These are phyloP conservation scores for Mycosphaerella arachidis DNA, from an alignment of 2,329 filamentous ascomycete species.

Conservation along the genomic window DNA sequence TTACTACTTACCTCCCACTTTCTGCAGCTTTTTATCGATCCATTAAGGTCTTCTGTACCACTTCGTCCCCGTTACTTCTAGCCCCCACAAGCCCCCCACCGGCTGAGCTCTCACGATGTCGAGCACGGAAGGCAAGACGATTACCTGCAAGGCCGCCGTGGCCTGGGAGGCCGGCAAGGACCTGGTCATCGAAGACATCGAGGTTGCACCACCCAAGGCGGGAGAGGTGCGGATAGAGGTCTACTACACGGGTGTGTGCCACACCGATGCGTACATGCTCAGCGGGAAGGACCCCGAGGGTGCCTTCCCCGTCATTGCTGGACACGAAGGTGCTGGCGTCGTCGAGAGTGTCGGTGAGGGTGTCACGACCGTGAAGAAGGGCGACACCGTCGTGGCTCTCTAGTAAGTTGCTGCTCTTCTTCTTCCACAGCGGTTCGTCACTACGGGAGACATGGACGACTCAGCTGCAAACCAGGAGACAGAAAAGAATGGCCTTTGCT, in stretches of 20 bases:
- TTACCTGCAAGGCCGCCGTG: conserved; percentile 84
- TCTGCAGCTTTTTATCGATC: background rate
- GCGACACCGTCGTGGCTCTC: conserved; percentile 85
- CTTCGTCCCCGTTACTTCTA: background rate
- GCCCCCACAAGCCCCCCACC: background rate
- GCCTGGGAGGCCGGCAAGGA: conserved; percentile 95
- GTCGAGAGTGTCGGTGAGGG: conserved; percentile 93
- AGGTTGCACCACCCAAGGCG: conserved; percentile 82
- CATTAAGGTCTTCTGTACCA: conserved; percentile 11
- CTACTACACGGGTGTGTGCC: conserved; percentile 97
- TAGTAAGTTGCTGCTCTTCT: conserved; percentile 55
- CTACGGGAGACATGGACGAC: conserved; percentile 11
- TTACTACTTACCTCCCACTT: background rate
- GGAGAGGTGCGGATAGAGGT: conserved; percentile 96
- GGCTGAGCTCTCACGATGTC: conserved; percentile 40
- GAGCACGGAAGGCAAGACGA: conserved; percentile 66
- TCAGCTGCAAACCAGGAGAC: background rate
- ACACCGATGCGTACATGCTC: conserved; percentile 88
- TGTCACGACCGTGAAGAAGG: conserved; percentile 88
- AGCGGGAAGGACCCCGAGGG: conserved; percentile 97
- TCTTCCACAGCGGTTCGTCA: background rate
- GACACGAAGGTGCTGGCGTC: conserved; percentile 86
- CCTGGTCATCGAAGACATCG: conserved; percentile 83
- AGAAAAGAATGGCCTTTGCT: conserved; percentile 9
- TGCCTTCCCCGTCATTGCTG: conserved; percentile 82